Evolutionary conservation across 164 flowering plant species (phyloP), one percentile per base, ranked within the genome.

Genomic region (Sextonia rubra): DNA sequence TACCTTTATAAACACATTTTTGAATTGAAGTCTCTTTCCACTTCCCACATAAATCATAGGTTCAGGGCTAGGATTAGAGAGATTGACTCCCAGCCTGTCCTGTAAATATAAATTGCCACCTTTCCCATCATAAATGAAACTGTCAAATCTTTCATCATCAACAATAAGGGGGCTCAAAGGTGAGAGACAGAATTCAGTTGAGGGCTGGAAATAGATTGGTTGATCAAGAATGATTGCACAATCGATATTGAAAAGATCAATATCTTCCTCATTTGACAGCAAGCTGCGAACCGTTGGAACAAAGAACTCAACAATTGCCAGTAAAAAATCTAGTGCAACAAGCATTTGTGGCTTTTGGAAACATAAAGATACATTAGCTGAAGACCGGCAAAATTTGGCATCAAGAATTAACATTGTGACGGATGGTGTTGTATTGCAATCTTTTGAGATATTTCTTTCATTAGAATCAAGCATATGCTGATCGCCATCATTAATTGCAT

Each of bases 261-360:
- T 86, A 75, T 84, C 86, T 26, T 90, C 96, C 66, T 89, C 87
- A 75, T 77, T 81, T 69, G 89, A 80, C 47, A 90, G 77, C 78
- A 81, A 77, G 82, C 68, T 64, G 27, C 90, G 84, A 70, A 91
- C 81, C 7, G 84, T 68, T 47, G 99, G 99, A 60, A 91, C 98
- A 82, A 95, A 95, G 82, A 95, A 95, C 82, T 95, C 99, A 66
- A 84, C 90, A 56, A 91, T 85, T n/a, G 93, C 98, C 44, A 95
- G 84, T 65, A 95, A 79, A 81, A 95, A 95, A 85, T 95, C 99
- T 81, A 95, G 97, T 52, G 97, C 96, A 75, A 95, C 99, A 69
- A 95, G 97, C 79, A 95, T 74, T 32, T 93, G 98, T 68, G 99
- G 99, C 81, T 96, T 88, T 74, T 95, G 99, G 71, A 95, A 64